Evolutionary conservation across 2,329 filamentous ascomycete species (phyloP).

Genomic region (Hymenoscyphus albidus): DNA sequence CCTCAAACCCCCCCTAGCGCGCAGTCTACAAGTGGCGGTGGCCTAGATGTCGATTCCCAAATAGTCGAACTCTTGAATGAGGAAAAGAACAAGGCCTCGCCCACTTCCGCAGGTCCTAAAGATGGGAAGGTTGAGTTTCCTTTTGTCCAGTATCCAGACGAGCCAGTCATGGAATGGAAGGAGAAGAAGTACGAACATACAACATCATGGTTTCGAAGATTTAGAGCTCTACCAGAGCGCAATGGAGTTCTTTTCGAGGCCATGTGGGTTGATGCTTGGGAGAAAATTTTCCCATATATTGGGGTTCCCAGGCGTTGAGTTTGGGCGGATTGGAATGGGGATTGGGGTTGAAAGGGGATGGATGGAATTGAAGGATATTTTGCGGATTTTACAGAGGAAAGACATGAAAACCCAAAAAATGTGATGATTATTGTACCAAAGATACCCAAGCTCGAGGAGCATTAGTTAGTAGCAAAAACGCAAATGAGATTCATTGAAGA

Average conservation of each 20-base stretch:
- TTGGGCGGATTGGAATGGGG: neutral
- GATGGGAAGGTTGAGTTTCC: neutral
- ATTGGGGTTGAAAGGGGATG: neutral
- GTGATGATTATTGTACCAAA: neutral
- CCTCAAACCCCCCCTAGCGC: neutral
- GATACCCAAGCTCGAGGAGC: neutral
- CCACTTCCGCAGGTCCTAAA: neutral
- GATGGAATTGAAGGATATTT: neutral
- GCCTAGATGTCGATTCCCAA: constrained; percentile 1
- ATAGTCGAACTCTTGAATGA: constrained; percentile 4
- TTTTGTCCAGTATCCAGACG: neutral
- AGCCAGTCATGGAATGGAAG: neutral
- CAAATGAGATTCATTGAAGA: too few relatives aligned
- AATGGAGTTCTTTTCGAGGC: neutral
- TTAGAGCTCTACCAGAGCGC: neutral
- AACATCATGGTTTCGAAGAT: neutral
- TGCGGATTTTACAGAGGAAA: neutral
- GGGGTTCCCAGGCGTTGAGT: neutral
- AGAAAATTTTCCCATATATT: neutral
- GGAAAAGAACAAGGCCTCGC: neutral
- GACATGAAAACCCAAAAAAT: neutral
- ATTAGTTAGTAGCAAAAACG: neutral
- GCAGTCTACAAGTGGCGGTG: neutral
- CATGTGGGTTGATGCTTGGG: neutral
- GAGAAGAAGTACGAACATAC: neutral